Evolutionary conservation across 108 stramenopile species (phyloP).

Genomic region (Pelagomonas calceolata): DNA sequence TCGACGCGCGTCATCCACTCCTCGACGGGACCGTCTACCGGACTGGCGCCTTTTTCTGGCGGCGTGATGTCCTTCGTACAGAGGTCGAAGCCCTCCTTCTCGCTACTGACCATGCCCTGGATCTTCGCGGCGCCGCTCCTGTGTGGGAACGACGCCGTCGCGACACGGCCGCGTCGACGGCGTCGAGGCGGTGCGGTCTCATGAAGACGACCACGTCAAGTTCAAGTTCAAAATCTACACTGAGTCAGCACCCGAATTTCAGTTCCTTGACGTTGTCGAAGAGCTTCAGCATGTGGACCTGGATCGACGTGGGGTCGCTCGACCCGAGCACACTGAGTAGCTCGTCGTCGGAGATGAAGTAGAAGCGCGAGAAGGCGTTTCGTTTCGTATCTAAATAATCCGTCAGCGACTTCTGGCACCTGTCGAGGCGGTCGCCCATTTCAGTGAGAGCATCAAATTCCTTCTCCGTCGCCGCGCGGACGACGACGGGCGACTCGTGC

Average conservation of each 20-base stretch:
- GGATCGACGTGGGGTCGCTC: slow-evolving; percentile 46
- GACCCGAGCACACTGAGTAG: slow-evolving; percentile 50
- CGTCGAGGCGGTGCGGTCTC: too few relatives aligned
- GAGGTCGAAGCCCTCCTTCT: slow-evolving; percentile 44
- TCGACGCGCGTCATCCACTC: slow-evolving; percentile 53
- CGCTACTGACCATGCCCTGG: slow-evolving; percentile 37
- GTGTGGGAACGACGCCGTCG: too few relatives aligned
- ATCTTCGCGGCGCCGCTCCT: too few relatives aligned
- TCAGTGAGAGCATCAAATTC: slow-evolving; percentile 29
- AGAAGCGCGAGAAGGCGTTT: slow-evolving; percentile 55
- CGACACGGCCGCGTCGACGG: too few relatives aligned
- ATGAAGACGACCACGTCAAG: too few relatives aligned
- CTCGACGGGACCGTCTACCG: slow-evolving; percentile 56
- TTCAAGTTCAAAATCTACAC: too few relatives aligned
- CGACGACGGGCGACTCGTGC: slow-evolving; percentile 42
- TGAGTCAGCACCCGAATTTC: slow-evolving; percentile 35
- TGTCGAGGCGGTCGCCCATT: slow-evolving; percentile 44
- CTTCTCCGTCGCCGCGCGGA: slow-evolving; percentile 44
- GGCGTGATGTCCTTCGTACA: too few relatives aligned
- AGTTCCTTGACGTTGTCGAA: slow-evolving; percentile 56
- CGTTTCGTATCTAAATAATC: slow-evolving; percentile 60
- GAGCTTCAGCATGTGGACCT: slow-evolving; percentile 58
- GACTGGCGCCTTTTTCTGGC: too few relatives aligned
- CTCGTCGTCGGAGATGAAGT: slow-evolving; percentile 67
- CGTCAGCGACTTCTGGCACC: slow-evolving; percentile 48